Percentiles rank a stretch among this genome's conserved stretches.
These are phyloP conservation scores for Epichloe gansuensis DNA, from an alignment of 2,329 filamentous ascomycete species.

Conservation along the genomic window DNA sequence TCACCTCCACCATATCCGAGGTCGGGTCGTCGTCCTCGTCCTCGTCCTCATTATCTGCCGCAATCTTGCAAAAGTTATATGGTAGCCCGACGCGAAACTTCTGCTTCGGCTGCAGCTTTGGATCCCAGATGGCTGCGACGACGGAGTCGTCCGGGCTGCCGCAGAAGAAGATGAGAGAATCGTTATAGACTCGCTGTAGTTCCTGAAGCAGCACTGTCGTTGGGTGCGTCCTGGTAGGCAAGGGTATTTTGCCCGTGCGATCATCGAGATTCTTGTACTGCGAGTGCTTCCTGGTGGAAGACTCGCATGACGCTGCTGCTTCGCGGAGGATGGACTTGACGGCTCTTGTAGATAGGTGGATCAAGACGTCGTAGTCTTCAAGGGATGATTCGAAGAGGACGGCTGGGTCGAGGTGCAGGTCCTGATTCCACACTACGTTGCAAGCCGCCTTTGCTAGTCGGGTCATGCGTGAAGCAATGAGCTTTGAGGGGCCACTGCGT, in stretches of 20 bases:
- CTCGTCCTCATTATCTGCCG: conserved; percentile 14
- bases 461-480: conserved; percentile 74
- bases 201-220: conserved; percentile 52
- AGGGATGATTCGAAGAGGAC: conserved; percentile 60
- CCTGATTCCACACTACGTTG: conserved; percentile 42
- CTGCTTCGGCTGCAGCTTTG: conserved; percentile 35
- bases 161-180: conserved; percentile 68
- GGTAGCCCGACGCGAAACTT: conserved; percentile 59
- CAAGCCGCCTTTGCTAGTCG: conserved; percentile 66
- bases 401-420: conserved; percentile 34
- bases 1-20: conserved; percentile 43
- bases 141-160: conserved; percentile 43
- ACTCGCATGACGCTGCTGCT: conserved; percentile 18
- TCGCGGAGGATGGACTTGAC: conserved; percentile 30
- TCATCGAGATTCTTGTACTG: conserved; percentile 73
- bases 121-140: conserved; percentile 48
- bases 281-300: conserved; percentile 26
- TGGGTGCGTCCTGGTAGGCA: conserved; percentile 45
- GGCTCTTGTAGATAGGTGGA: conserved; percentile 51
- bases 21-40: conserved; percentile 14
- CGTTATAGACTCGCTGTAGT: conserved; percentile 52
- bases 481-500: conserved; percentile 55
- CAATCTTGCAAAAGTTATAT: conserved; percentile 36
- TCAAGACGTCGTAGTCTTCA: conserved; percentile 72
- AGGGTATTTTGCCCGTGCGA: conserved; percentile 30